Evolutionary conservation across 805 yeast genomes (phyloP).

Genomic region (Candida broadrunensis): DNA sequence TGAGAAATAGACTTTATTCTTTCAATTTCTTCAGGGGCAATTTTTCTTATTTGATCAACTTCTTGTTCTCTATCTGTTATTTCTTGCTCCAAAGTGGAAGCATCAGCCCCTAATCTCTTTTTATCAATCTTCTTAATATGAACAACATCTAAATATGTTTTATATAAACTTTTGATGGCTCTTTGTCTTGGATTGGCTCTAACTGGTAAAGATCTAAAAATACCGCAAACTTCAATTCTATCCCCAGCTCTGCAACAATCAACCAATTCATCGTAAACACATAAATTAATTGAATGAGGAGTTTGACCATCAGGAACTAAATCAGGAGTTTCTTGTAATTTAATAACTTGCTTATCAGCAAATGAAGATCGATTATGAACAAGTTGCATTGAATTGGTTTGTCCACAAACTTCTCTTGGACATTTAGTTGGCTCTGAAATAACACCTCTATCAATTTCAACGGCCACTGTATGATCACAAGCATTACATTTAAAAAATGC

Average conservation of each 20-base stretch:
- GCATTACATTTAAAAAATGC: constrained; percentile 95
- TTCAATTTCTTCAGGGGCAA: constrained; percentile 67
- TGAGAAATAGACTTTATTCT: constrained; percentile 58
- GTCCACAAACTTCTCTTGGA: constrained; percentile 84
- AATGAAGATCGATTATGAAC: constrained; percentile 90
- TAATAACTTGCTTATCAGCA: constrained; percentile 93
- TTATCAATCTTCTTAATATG: constrained; percentile 86
- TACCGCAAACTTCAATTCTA: constrained; percentile 91
- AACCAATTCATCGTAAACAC: constrained; percentile 94
- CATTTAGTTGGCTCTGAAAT: constrained; percentile 92
- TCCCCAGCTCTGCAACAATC: constrained; percentile 97
- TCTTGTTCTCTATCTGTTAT: constrained; percentile 65
- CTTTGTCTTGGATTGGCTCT: constrained; percentile 83
- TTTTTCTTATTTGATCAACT: constrained; percentile 70
- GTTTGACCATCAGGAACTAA: constrained; percentile 97
- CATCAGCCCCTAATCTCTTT: constrained; percentile 77
- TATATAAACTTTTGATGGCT: constrained; percentile 77
- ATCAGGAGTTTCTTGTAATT: constrained; percentile 94
- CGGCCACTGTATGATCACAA: constrained; percentile 88
- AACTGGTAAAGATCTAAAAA: constrained; percentile 89
- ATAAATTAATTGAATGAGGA: constrained; percentile 90
- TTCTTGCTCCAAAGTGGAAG: constrained; percentile 52
- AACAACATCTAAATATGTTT: constrained; percentile 91
- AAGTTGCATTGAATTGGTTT: constrained; percentile 81
- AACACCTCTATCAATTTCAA: constrained; percentile 91